phyloP scores from a whole-genome alignment of 1,284 basidiomycete species.

The Ceratobasidium sp. region DNA sequence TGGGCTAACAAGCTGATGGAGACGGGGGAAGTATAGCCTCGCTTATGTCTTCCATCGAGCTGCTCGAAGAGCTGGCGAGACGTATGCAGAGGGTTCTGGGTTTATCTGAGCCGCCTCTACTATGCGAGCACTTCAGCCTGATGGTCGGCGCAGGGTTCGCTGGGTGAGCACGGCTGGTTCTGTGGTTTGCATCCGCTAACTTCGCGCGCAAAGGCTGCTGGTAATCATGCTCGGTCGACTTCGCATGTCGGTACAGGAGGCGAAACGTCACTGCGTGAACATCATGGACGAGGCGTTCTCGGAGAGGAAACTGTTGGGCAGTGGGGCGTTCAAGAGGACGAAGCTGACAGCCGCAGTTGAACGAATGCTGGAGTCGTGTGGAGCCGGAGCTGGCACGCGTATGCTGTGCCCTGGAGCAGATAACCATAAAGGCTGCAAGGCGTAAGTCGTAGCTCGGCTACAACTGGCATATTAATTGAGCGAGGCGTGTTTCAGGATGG shows the following conservation, averaged over 20 bases:
- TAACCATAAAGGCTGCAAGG: background rate
- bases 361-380: background rate
- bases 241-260: background rate
- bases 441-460: background rate
- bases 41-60: background rate
- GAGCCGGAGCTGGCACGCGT: background rate
- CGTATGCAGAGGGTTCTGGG: background rate
- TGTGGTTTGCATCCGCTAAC: background rate
- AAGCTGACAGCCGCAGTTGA: background rate
- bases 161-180: background rate
- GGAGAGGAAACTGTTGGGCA: background rate
- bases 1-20: background rate
- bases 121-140: background rate
- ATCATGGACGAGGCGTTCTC: constrained; percentile 6
- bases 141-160: constrained; percentile 4
- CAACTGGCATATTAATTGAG: background rate
- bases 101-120: background rate
- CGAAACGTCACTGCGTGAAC: background rate
- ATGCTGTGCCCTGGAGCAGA: background rate
- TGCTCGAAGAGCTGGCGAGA: background rate
- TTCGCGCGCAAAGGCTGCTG: background rate
- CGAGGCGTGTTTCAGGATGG: background rate
- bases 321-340: background rate
- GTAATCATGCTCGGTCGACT: constrained; percentile 3
- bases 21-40: background rate